A percentile compares a stretch with the other conserved stretches of the same genome.
phyloP scores from a whole-genome alignment of 2,329 filamentous ascomycete species.

The Clarireedia monteithiana region DNA sequence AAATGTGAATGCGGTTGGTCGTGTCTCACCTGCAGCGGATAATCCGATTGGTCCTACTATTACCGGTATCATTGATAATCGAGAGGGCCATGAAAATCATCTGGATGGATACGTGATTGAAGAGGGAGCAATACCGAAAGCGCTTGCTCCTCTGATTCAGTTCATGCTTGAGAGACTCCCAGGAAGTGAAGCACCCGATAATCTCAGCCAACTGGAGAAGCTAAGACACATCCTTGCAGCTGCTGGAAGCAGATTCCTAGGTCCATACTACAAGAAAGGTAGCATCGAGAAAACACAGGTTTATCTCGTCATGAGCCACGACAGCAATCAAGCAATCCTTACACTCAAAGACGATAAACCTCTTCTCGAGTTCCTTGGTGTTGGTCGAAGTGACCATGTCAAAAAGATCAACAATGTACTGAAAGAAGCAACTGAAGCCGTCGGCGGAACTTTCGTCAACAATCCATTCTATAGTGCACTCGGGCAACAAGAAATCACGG shows the following conservation, averaged over 20 bases:
- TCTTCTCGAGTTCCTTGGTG: slow-evolving; percentile 50
- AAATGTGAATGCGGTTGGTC: slow-evolving; percentile 48
- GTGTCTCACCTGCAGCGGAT: slow-evolving; percentile 39
- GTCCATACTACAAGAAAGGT: slow-evolving; percentile 48
- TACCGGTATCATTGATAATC: slow-evolving; percentile 53
- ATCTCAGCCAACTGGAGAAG: slow-evolving; percentile 33
- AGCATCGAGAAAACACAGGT: slow-evolving; percentile 53
- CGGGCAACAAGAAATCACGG: slow-evolving; percentile 51
- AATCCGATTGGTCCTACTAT: slow-evolving; percentile 55
- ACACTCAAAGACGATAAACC: slow-evolving; percentile 52
- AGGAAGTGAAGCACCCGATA: slow-evolving; percentile 35
- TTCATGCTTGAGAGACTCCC: slow-evolving; percentile 48
- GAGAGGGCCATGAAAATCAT: slow-evolving; percentile 42
- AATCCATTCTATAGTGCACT: slow-evolving; percentile 51
- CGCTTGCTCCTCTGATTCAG: slow-evolving; percentile 48
- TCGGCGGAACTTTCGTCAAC: slow-evolving; percentile 52
- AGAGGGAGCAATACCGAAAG: slow-evolving; percentile 53
- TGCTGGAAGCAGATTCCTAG: slow-evolving; percentile 46
- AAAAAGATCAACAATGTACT: slow-evolving; percentile 44
- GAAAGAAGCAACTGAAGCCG: slow-evolving; percentile 44
- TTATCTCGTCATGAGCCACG: slow-evolving; percentile 44
- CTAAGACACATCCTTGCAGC: slow-evolving; percentile 41
- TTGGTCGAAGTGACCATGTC: slow-evolving; percentile 48
- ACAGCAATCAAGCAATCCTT: slow-evolving; percentile 48
- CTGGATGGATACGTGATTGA: slow-evolving; percentile 57